Evolutionary conservation across 2,329 filamentous ascomycete genomes (phyloP), one percentile per base, ranked within the genome.

Genomic region (Ascocoryne sarcoides): DNA sequence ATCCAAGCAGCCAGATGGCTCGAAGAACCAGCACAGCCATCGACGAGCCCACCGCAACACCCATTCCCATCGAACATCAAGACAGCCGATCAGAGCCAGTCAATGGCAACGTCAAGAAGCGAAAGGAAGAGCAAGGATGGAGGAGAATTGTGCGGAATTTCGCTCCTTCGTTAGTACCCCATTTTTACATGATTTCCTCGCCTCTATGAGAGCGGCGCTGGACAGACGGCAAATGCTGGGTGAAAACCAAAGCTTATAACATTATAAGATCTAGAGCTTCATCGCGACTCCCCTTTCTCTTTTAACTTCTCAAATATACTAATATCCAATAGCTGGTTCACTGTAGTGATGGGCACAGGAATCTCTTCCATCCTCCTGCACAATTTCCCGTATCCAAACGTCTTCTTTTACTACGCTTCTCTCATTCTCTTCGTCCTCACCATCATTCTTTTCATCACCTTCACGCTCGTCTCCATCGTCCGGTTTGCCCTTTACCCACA

Each of bases 261-360:
- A n/a, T n/a, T n/a, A n/a, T n/a, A n/a, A n/a, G n/a, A n/a, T n/a
- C n/a, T n/a, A n/a, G n/a, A n/a, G n/a, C n/a, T n/a, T n/a, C n/a
- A n/a, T n/a, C n/a, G n/a, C n/a, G n/a, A n/a, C n/a, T n/a, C n/a
- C n/a, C n/a, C n/a, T n/a, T n/a, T n/a, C n/a, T n/a, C n/a, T n/a
- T n/a, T n/a, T n/a, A n/a, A n/a, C n/a, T n/a, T n/a, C n/a, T n/a
- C n/a, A n/a, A n/a, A n/a, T n/a, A n/a, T n/a, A n/a, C n/a, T n/a
- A n/a, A n/a, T n/a, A n/a, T n/a, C n/a, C n/a, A n/a, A n/a, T n/a
- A 66, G 71, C 56, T 78, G 75, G 75, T 78, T 77, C 54, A 64
- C 70, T 2, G 67, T 71, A 21, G 76, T 67, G 32, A 78, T 84
- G 79, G 80, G 80, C 19, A 84, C 79, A 0, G 81, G 79, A 15